A percentile compares a stretch with the other conserved stretches of the same genome.
phyloP scores from a whole-genome alignment of 495 filamentous ascomycete genomes.

The Aspergillus sclerotiicarbonarius region DNA sequence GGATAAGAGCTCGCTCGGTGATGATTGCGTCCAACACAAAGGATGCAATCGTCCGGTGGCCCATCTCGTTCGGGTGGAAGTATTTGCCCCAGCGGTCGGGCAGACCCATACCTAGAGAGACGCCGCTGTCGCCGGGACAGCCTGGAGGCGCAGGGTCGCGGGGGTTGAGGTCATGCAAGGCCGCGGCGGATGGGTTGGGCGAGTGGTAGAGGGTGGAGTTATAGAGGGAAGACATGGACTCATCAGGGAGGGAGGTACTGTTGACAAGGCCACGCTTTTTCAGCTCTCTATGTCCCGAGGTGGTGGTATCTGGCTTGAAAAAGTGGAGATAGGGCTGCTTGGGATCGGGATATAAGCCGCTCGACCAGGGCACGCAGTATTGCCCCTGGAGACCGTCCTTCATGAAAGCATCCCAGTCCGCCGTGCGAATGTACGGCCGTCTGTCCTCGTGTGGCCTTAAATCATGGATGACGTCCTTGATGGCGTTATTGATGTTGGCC shows the following conservation, averaged over 20 bases:
- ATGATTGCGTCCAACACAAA: constrained; percentile 15
- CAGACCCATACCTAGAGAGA: background rate
- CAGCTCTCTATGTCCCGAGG: background rate
- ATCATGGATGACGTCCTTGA: constrained; percentile 18
- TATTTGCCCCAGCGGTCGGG: constrained; percentile 22
- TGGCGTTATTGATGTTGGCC: constrained; percentile 17
- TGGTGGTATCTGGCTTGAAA: constrained; percentile 22
- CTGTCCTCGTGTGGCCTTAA: background rate
- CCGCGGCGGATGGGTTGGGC: background rate
- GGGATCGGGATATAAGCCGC: constrained; percentile 22
- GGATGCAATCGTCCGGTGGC: constrained; percentile 21
- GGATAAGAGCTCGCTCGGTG: constrained; percentile 12
- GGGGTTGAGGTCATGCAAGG: background rate
- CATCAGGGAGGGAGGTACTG: background rate
- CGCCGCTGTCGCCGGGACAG: constrained; percentile 7
- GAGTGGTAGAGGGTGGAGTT: background rate
- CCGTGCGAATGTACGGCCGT: constrained; percentile 15
- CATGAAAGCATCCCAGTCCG: constrained; percentile 26
- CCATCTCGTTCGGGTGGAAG: constrained; percentile 31
- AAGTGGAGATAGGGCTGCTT: constrained; percentile 21
- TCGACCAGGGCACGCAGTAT: constrained; percentile 21
- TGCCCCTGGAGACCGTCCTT: constrained; percentile 18
- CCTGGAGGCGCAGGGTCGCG: background rate
- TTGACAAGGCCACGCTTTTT: background rate
- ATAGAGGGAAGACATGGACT: background rate